Percentiles rank a stretch among this genome's conserved stretches.
Conservation (phyloP, 2,329 filamentous ascomycete species). For the Metarhizium guizhouense region DNA sequence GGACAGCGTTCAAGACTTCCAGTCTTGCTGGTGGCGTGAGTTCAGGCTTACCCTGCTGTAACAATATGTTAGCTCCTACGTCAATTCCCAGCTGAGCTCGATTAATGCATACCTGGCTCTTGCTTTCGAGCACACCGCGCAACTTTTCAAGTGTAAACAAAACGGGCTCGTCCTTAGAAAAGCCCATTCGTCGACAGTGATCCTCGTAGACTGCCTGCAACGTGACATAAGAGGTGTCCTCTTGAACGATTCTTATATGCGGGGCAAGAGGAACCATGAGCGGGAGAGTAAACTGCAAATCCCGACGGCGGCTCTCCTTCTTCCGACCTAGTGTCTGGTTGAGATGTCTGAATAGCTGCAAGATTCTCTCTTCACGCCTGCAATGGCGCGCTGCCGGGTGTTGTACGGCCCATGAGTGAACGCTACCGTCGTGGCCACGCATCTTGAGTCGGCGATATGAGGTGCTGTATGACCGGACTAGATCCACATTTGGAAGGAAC, state of each 20-base stretch:
- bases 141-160: constrained; percentile 95
- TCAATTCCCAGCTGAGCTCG: not conserved
- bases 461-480: constrained; percentile 81
- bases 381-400: constrained; percentile 90
- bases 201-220: constrained; percentile 95
- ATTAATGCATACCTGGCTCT: constrained; percentile 42
- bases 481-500: constrained; percentile 89
- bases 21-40: constrained; percentile 65
- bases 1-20: constrained; percentile 91
- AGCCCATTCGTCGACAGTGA: constrained; percentile 76
- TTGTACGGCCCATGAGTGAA: constrained; percentile 95
- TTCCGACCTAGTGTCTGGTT: constrained; percentile 86
- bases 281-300: constrained; percentile 91
- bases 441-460: constrained; percentile 93
- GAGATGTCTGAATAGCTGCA: constrained; percentile 95
- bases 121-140: constrained; percentile 62
- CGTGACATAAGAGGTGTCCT: constrained; percentile 89
- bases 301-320: constrained; percentile 89
- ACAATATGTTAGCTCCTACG: not conserved
- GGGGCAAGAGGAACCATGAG: constrained; percentile 93
- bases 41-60: constrained; percentile 53
- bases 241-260: constrained; percentile 89
- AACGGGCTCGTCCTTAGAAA: constrained; percentile 91
- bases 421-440: constrained; percentile 90
- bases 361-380: constrained; percentile 84